Percentiles rank a stretch among this genome's conserved stretches.
These are phyloP conservation scores for Sarcomyxa edulis DNA, from an alignment of 768 basidiomycete genomes.

Conservation along the genomic window DNA sequence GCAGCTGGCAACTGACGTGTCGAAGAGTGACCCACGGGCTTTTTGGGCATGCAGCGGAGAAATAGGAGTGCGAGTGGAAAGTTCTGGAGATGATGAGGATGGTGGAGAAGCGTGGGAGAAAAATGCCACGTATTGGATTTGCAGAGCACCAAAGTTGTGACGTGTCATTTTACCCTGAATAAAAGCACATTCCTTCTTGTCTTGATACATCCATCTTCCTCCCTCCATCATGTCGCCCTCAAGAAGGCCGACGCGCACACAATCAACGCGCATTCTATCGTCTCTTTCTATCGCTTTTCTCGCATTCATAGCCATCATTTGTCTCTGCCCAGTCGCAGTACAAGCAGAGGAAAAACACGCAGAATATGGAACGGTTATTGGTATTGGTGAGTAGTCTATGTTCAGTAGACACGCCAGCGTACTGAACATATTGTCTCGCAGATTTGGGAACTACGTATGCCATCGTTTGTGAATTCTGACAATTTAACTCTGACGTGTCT, in stretches of 20 bases:
- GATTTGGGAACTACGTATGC: conserved; percentile 89
- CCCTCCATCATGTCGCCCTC: conserved; percentile 31
- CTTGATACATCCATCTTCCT: no score
- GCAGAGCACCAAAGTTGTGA: no score
- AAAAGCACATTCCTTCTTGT: no score
- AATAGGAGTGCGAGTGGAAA: no score
- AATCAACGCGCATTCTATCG: conserved; percentile 49
- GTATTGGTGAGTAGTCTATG: conserved; percentile 69
- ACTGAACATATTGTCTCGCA: conserved; percentile 18
- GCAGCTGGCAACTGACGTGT: no score
- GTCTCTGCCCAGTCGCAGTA: conserved; percentile 59
- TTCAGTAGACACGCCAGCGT: neutral
- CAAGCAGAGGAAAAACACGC: conserved; percentile 46
- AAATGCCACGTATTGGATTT: no score
- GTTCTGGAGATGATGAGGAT: no score
- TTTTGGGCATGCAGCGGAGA: no score
- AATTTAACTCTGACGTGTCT: conserved; percentile 10
- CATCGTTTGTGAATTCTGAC: conserved; percentile 15
- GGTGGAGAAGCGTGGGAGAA: no score
- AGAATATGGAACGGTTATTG: conserved; percentile 91
- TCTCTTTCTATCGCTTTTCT: conserved; percentile 58
- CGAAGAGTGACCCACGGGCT: no score
- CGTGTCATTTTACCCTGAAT: no score
- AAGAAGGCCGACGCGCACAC: conserved; percentile 52
- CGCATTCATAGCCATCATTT: conserved; percentile 66